phyloP scores from a whole-genome alignment of 257 asterid genomes.

The Cruciata laevipes region DNA sequence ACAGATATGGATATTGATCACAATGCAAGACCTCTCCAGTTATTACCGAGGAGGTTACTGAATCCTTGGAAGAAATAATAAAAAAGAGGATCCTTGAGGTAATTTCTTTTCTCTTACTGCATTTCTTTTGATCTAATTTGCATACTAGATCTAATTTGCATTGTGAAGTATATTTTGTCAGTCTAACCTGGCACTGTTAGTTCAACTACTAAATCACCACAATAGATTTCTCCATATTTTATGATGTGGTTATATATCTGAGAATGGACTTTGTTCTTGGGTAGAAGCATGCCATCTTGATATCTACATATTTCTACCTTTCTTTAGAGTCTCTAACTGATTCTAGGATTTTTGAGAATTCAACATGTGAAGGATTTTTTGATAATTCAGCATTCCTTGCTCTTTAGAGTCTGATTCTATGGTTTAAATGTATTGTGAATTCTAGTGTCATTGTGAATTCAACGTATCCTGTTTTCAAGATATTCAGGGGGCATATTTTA shows the following conservation, averaged over 20 bases:
- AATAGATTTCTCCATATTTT: no score
- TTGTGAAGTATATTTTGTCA: not conserved
- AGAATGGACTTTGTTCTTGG: no score
- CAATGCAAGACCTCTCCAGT: constrained; percentile 88
- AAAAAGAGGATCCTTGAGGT: constrained; percentile 81
- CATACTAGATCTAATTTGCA: no score
- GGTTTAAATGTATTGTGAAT: not conserved
- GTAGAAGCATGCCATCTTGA: no score
- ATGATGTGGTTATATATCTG: no score
- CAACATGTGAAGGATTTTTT: no score
- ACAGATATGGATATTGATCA: constrained; percentile 89
- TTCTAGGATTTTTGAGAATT: not conserved
- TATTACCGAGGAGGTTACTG: constrained; percentile 74
- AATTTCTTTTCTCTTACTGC: constrained; percentile 1
- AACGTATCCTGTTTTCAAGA: not conserved
- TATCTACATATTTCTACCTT: not conserved
- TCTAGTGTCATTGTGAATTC: not conserved
- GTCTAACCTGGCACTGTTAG: no score
- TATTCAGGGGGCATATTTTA: not conserved
- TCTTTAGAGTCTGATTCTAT: not conserved
- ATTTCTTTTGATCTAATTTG: not conserved
- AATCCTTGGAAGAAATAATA: constrained; percentile 79
- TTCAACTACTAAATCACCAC: no score
- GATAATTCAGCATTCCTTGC: no score
- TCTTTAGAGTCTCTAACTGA: not conserved